Evolutionary conservation across 2,329 filamentous ascomycete genomes (phyloP), one percentile per base, ranked within the genome.

Genomic region (Penicillium paneum): DNA sequence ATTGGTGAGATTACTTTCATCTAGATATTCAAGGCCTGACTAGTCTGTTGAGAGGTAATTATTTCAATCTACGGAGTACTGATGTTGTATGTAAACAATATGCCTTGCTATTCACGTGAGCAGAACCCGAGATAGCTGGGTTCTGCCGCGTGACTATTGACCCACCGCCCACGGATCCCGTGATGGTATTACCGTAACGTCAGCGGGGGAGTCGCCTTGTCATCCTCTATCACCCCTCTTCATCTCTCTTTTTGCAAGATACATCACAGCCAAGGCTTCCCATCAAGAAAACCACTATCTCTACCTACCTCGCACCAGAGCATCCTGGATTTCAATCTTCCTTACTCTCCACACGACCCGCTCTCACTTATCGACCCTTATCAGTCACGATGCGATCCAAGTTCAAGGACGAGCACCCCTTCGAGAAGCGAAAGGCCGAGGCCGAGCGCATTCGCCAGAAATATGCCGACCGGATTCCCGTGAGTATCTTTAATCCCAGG

Each of bases 381-480:
- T 74, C 74, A 73, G 72, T 72, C 82, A 90, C 72, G 66, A 97
- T 97, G 91, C 89, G 92, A 75, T 96, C 91, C 83, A 97, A 97
- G 86, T 99, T 99, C 80, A 99, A 99, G 91, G 94, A 99, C 87
- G 94, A 97, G 86, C 94, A 97, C 78, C 91, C 91, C 69, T 97
- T 97, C 76, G 94, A 97, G 88, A 99, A 99, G 90, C 91, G 94
- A 81, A 97, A 97, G 90, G 94, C 94, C 64, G 94, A 99, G 81
- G 94, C 94, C 74, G 94, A 99, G 83, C 92, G 94, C 77, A 97
- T 97, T 76, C 91, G 94, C 66, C 92, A 97, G 82, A 99, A 99
- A 80, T 99, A 99, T 76, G 87, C 91, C 67, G 94, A 99, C 77
- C 91, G 94, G 70, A 99, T 99, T 79, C 94, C 94, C 48, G 94